Base-by-base conservation (phyloP, 441 rosid species). In the Raphanus hybrid region DNA sequence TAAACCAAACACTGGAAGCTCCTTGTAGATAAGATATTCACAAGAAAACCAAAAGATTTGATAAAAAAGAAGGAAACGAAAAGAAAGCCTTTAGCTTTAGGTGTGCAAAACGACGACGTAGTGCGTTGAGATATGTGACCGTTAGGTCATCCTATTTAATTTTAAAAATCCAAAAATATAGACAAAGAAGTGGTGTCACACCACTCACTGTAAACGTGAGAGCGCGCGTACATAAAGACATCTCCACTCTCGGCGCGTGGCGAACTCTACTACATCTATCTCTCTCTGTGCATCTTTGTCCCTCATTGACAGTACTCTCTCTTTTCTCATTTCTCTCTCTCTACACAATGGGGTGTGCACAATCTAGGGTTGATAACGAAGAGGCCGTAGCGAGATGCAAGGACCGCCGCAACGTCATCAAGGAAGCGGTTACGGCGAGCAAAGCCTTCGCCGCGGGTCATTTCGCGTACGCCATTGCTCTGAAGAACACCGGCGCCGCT, bases 61-160 rank as follows among this genome's bases (percentile, higher is more conserved):
- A 60, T 60, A n/a, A 15, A 71, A 45, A 6, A 6, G 8, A 34
- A 63, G 3, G 12, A 34, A 20, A 14, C 5, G 1, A 18, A 37
- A 65, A 11, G 45, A 62, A 14, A 3, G 37, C 43, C 66, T 3
- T 23, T 23, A 23, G 26, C 26, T 23, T 23, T 14, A 3, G 52
- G 0, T 18, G 6, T 1, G 11, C 20, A 45, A 79, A 79, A 86
- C 92, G 90, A 70, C 89, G 81, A 6, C 69, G 91, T 83, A 5
- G 1, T 34, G 80, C 85, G 69, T 87, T 35, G 76, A 83, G 79
- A 87, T 86, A 87, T 80, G 91, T 88, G 91, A 89, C 98, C 98
- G 98, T 90, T 93, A 77, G 62, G 61, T 66, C 39, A 29, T 50
- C 34, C 29, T 35, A 61, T 10, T 15, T 45, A 8, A 52, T 8